These are phyloP conservation scores for Orbilia javanica DNA, from an alignment of 2,329 filamentous ascomycete species.

Conservation along the genomic window DNA sequence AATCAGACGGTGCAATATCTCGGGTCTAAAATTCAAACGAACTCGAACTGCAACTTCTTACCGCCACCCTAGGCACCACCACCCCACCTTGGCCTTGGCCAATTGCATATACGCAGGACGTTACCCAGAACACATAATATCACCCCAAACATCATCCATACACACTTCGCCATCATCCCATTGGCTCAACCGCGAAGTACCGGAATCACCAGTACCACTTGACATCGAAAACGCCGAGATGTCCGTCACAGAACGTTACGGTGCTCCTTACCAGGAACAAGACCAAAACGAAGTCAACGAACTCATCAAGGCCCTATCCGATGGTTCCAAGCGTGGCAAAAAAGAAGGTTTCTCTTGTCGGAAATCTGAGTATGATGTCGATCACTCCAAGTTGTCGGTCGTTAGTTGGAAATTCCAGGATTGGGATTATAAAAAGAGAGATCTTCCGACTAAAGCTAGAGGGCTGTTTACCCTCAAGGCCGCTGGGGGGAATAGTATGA, in stretches of 20 bases:
- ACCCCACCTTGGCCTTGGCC: background rate
- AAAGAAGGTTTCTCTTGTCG: constrained; percentile 78
- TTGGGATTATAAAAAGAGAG: constrained; percentile 90
- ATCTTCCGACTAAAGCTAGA: constrained; percentile 90
- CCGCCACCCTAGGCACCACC: background rate
- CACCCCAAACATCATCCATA: constrained; percentile 10
- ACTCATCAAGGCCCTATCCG: constrained; percentile 76
- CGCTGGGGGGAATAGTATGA: constrained; percentile 75
- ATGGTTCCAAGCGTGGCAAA: constrained; percentile 63
- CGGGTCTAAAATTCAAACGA: background rate
- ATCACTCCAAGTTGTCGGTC: constrained; percentile 75
- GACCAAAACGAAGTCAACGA: constrained; percentile 75
- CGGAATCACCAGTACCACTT: constrained; percentile 59
- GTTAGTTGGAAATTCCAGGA: constrained; percentile 95
- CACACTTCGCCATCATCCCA: constrained; percentile 18
- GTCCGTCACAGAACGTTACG: constrained; percentile 72
- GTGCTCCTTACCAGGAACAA: constrained; percentile 69
- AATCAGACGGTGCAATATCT: constrained; percentile 16
- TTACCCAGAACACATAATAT: background rate
- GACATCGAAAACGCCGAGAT: constrained; percentile 68
- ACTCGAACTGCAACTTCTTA: background rate
- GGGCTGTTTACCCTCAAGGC: constrained; percentile 90
- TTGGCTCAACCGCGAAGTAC: constrained; percentile 22
- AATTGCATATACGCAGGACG: background rate
- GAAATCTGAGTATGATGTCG: constrained; percentile 81